These are phyloP conservation scores for Tylopilus plumbeoviolaceoides DNA, from an alignment of 768 basidiomycete species.

Conservation along the genomic window DNA sequence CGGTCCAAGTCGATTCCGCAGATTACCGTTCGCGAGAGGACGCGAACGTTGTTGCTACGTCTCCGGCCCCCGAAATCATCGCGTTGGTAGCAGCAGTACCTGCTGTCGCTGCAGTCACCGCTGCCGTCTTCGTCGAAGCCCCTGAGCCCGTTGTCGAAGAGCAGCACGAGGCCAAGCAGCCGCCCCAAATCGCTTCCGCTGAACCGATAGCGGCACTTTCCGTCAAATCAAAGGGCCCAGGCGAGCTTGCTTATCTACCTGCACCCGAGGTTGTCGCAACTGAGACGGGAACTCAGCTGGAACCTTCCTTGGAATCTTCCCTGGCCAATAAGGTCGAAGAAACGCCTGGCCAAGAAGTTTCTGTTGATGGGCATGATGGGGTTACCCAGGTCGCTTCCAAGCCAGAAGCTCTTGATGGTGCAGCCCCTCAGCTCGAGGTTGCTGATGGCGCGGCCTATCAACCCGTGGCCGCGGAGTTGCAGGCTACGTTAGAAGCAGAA, in stretches of 20 bases:
- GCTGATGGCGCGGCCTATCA: background rate
- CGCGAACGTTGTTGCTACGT: conserved; percentile 2
- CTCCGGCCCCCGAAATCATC: background rate
- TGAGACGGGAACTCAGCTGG: conserved; percentile 15
- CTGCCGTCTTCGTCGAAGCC: background rate
- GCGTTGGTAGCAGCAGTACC: background rate
- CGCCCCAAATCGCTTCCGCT: conserved; percentile 4
- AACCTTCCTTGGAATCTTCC: background rate
- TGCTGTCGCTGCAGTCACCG: background rate
- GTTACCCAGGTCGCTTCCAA: background rate
- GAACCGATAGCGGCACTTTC: conserved; percentile 5
- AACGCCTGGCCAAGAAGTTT: conserved; percentile 11
- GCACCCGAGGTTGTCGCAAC: background rate
- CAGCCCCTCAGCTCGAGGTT: background rate
- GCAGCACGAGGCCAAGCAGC: conserved; percentile 1
- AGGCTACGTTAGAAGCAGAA: background rate
- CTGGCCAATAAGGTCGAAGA: conserved; percentile 8
- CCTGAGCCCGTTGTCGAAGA: conserved; percentile 1
- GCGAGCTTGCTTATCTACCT: conserved; percentile 6
- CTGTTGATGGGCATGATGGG: background rate
- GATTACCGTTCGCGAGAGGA: conserved; percentile 1
- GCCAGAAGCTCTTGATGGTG: background rate
- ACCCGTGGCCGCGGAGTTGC: conserved; percentile 6
- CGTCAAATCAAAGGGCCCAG: conserved; percentile 1
- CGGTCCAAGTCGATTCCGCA: conserved; percentile 4